Conservation (phyloP, 352 stramenopile genomes). For the Pythium biforme region DNA sequence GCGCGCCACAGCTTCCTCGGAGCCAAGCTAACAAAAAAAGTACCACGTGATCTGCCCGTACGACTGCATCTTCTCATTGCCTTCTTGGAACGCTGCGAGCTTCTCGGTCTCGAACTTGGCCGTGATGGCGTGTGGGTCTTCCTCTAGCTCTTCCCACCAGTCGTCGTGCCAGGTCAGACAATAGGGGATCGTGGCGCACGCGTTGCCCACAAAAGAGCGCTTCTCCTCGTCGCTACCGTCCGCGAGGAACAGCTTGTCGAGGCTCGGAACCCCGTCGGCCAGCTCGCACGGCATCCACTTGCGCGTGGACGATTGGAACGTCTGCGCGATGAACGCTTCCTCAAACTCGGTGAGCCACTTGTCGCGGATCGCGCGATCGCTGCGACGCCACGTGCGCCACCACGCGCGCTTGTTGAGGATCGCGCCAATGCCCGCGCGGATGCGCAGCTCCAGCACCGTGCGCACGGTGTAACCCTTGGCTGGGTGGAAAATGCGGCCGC, state of each 20-base stretch:
- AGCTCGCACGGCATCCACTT: conserved; percentile 17
- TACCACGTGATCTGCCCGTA: conserved; percentile 24
- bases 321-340: conserved; percentile 23
- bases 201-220: conserved; percentile 8
- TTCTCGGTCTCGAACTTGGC: conserved; percentile 3
- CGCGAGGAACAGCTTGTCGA: no score
- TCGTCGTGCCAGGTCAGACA: conserved; percentile 27
- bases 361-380: conserved; percentile 27
- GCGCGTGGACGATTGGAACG: conserved; percentile 27
- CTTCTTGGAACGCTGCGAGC: conserved; percentile 11
- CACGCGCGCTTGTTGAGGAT: conserved; percentile 44
- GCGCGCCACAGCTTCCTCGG: not conserved
- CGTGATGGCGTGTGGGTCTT: not conserved
- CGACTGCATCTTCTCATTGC: conserved; percentile 15
- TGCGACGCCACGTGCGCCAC: conserved; percentile 38
- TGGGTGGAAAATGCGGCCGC: conserved; percentile 20
- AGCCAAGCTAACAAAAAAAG: conserved; percentile 13
- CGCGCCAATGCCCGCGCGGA: conserved; percentile 32
- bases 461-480: conserved; percentile 22
- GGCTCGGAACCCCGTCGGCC: no score
- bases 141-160: conserved; percentile 21
- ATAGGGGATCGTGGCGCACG: conserved; percentile 9
- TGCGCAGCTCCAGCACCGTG: conserved; percentile 35
- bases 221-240: conserved; percentile 13
- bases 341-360: conserved; percentile 46